A percentile compares a stretch with the other conserved stretches of the same genome.
Conservation (phyloP, 2,329 filamentous ascomycete species). For the Neonectria punicea region DNA sequence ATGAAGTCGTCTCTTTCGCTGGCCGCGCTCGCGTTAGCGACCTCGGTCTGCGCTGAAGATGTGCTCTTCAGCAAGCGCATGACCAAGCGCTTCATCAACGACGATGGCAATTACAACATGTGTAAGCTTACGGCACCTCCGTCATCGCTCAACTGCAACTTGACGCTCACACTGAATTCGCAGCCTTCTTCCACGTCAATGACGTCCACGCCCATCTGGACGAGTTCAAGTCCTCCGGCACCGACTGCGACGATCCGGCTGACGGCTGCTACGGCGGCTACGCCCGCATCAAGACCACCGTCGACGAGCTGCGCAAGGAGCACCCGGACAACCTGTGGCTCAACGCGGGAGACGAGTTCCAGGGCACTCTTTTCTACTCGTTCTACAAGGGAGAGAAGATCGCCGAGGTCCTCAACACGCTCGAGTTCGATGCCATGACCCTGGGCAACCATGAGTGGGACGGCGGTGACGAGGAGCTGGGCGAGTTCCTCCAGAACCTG, state of each 20-base stretch:
- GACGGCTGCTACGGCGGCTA: conserved; percentile 73
- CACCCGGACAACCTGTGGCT: conserved; percentile 71
- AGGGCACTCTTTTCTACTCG: conserved; percentile 74
- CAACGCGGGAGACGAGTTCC: conserved; percentile 76
- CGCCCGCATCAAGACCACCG: conserved; percentile 69
- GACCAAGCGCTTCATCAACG: conserved; percentile 60
- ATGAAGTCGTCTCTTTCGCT: conserved; percentile 40
- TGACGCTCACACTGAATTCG: neutral
- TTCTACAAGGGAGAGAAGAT: conserved; percentile 77
- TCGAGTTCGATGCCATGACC: conserved; percentile 76
- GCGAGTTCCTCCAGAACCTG: conserved; percentile 69
- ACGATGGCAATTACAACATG: conserved; percentile 63
- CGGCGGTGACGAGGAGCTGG: conserved; percentile 70
- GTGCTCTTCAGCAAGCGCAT: conserved; percentile 60
- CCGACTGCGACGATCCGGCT: conserved; percentile 67
- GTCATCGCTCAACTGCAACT: neutral
- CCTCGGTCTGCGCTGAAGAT: conserved; percentile 54
- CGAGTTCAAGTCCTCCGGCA: conserved; percentile 68
- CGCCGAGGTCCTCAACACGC: conserved; percentile 71
- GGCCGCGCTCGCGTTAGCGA: conserved; percentile 39
- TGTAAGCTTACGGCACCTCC: conserved; percentile 46
- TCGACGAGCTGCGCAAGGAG: conserved; percentile 65
- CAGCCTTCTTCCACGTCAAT: conserved; percentile 75
- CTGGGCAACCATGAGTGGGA: conserved; percentile 76
- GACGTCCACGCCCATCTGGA: conserved; percentile 76